Evolutionary conservation across 2,329 filamentous ascomycete genomes (phyloP), one percentile per base, ranked within the genome.

Genomic region (Pochonia chlamydosporia): DNA sequence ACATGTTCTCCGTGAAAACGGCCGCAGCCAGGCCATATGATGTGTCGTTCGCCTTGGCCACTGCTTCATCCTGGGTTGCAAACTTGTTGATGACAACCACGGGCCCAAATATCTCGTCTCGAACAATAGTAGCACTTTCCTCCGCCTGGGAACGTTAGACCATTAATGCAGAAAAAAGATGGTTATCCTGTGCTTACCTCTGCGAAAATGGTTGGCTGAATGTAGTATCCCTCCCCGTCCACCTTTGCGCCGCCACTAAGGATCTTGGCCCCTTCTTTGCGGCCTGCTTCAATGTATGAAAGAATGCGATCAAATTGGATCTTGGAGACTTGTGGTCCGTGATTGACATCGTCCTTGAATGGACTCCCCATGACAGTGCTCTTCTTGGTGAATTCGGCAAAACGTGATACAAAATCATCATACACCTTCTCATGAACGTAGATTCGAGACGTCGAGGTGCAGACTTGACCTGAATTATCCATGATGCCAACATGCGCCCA

Each of bases 281-380:
- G n/a, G 85, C 86, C 59, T 87, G 83, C 4, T 73, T 89, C 78
- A 40, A 91, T 81, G 61, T 85, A 92, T 1, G 73, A 74, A 23
- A 90, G 70, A 2, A 92, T 76, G 30, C 80, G 73, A 43, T 89
- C 84, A 56, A 84, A 87, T 60, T 90, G 86, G 8, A 72, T 65
- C 60, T 84, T 84, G 5, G 83, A 85, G 40, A 89, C 79, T 59
- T 89, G 85, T 0, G 87, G 87, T 0, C 87, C 87, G 59, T 89
- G 85, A 69, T 83, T 86, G 1, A 85, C 88, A 33, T 71, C 72
- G 54, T 84, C 78, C 4, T 75, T 73, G 62, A 88, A 89, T 0
- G 84, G 85, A 57, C 89, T 79, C 46, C 86, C 87, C 11, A 89
- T 74, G 44, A 82, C 78, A 55, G 76, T 83, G 26, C 78, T 76